Conservation (phyloP, 2,329 filamentous ascomycete species). For the Trichoderma brevicompactum region DNA sequence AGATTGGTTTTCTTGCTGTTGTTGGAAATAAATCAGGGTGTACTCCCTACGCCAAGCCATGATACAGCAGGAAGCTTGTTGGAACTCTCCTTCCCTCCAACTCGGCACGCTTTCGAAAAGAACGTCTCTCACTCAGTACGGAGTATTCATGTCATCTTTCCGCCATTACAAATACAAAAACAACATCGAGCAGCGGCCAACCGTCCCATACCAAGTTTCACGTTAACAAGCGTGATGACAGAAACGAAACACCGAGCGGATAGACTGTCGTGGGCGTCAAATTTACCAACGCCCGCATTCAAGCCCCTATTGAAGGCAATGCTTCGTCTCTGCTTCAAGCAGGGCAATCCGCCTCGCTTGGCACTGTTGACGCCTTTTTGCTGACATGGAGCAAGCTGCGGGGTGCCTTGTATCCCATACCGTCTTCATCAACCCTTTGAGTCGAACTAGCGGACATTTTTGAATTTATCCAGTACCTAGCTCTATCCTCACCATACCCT, state of each 20-base stretch:
- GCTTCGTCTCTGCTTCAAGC: neutral
- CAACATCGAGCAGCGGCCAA: neutral
- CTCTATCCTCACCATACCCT: neutral
- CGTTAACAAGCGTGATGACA: neutral
- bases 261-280: neutral
- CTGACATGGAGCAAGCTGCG: constrained; percentile 9
- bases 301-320: neutral
- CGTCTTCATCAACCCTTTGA: neutral
- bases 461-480: neutral
- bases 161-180: neutral
- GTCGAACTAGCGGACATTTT: neutral
- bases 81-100: too few relatives aligned
- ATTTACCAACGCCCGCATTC: neutral
- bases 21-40: too few relatives aligned
- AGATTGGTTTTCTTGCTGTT: too few relatives aligned
- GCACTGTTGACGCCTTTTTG: constrained; percentile 1
- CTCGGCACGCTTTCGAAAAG: too few relatives aligned
- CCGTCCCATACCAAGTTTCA: constrained; percentile 6
- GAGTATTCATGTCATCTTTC: neutral
- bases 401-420: neutral
- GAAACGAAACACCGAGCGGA: neutral
- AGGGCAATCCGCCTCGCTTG: neutral
- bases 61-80: neutral
- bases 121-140: too few relatives aligned
- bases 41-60: neutral